phyloP scores from a whole-genome alignment of 768 basidiomycete genomes.

The Mycena albidolilacea region DNA sequence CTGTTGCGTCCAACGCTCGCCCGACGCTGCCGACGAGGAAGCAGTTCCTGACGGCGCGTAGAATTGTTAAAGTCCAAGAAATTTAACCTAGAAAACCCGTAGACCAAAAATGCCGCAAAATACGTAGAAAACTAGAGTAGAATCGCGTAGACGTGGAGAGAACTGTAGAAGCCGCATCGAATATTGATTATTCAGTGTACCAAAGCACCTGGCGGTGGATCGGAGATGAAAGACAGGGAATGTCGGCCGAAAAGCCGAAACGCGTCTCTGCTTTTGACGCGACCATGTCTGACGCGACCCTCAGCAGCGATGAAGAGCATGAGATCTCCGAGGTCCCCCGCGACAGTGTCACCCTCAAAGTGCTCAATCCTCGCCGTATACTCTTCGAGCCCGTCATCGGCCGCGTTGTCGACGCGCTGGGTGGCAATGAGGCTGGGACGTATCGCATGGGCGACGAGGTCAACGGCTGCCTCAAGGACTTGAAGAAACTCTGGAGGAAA shows the following conservation, averaged over 20 bases:
- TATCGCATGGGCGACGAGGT: slow-evolving; percentile 89
- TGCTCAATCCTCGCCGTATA: slow-evolving; percentile 51
- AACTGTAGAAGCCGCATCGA: too few relatives aligned
- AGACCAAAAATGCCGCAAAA: too few relatives aligned
- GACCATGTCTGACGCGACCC: slow-evolving; percentile 32
- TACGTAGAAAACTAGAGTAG: too few relatives aligned
- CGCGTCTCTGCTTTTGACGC: slow-evolving; percentile 7
- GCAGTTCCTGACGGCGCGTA: too few relatives aligned
- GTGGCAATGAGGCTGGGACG: slow-evolving; percentile 75
- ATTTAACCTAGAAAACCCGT: too few relatives aligned
- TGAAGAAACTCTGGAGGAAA: slow-evolving; percentile 96
- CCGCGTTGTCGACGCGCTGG: slow-evolving; percentile 85
- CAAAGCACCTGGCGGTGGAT: too few relatives aligned
- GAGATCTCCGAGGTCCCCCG: slow-evolving; percentile 20
- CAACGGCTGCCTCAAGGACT: slow-evolving; percentile 89
- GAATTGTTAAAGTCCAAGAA: too few relatives aligned
- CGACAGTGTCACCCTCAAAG: slow-evolving; percentile 29
- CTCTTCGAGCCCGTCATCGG: slow-evolving; percentile 79
- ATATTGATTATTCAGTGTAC: too few relatives aligned
- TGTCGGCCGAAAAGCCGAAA: neutral
- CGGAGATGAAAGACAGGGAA: too few relatives aligned
- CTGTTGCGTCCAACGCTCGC: too few relatives aligned
- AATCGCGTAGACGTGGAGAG: too few relatives aligned
- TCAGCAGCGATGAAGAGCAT: slow-evolving; percentile 33
- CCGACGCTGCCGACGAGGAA: too few relatives aligned